A percentile compares a stretch with the other conserved stretches of the same genome.
Conservation (phyloP, 257 asterid species). For the Jasminum sambac region DNA sequence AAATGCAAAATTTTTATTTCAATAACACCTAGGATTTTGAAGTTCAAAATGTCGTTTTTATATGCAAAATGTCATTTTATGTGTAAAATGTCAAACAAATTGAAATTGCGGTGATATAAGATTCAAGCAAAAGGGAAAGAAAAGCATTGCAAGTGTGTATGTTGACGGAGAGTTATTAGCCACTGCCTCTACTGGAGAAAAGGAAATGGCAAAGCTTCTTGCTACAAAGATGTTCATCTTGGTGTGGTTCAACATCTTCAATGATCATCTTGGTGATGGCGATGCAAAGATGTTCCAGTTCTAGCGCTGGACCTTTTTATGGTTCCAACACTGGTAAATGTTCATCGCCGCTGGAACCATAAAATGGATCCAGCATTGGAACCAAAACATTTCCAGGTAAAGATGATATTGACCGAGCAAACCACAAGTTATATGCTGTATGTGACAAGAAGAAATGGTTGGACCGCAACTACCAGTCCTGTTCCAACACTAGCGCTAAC, state of each 20-base stretch:
- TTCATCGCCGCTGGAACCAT: too few relatives aligned
- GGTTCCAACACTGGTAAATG: too few relatives aligned
- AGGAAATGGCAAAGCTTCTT: background rate
- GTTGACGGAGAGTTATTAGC: background rate
- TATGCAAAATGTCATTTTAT: too few relatives aligned
- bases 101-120: background rate
- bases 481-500: too few relatives aligned
- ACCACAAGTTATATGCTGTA: background rate
- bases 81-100: background rate
- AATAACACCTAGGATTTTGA: too few relatives aligned
- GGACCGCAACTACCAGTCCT: too few relatives aligned
- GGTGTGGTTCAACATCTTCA: background rate
- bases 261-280: background rate
- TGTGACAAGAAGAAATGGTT: slow-evolving; percentile 2
- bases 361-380: too few relatives aligned
- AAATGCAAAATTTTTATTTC: too few relatives aligned
- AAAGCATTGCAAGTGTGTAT: slow-evolving; percentile 35
- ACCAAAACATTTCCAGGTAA: too few relatives aligned
- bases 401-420: background rate
- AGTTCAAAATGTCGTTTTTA: too few relatives aligned
- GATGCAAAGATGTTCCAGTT: too few relatives aligned
- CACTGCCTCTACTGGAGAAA: background rate
- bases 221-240: background rate
- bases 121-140: slow-evolving; percentile 34
- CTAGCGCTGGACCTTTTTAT: too few relatives aligned